Conservation (phyloP, 2,329 filamentous ascomycete genomes). For the Chrysoporthe cubensis region DNA sequence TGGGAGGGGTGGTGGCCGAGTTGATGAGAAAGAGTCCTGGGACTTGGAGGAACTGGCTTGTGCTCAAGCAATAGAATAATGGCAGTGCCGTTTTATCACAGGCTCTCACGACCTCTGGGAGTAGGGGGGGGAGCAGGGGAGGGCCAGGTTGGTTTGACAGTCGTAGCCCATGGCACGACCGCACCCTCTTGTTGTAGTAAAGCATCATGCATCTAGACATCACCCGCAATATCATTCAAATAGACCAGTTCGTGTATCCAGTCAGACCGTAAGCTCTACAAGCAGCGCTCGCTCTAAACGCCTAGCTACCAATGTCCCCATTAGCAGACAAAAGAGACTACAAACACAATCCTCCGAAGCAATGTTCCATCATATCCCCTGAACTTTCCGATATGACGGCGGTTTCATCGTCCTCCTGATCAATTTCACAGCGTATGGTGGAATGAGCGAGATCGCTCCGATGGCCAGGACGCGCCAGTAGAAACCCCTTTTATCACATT, state of each 20-base stretch:
- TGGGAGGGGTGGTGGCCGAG: slow-evolving; percentile 69
- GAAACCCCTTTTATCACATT: slow-evolving; percentile 65
- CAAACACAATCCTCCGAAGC: not conserved
- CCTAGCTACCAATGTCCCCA: slow-evolving; percentile 28
- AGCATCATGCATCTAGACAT: slow-evolving; percentile 4
- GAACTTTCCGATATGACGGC: slow-evolving; percentile 93
- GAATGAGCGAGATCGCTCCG: slow-evolving; percentile 77
- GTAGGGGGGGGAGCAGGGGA: not conserved
- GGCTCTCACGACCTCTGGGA: not conserved
- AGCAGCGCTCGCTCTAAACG: slow-evolving; percentile 24
- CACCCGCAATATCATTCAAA: slow-evolving; percentile 15
- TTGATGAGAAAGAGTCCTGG: slow-evolving; percentile 54
- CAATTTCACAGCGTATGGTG: slow-evolving; percentile 85
- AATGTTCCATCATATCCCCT: slow-evolving; percentile 56
- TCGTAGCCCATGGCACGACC: not conserved
- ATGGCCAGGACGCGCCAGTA: slow-evolving; percentile 87
- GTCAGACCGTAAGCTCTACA: not conserved
- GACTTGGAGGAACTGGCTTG: slow-evolving; percentile 50
- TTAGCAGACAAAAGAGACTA: slow-evolving; percentile 16
- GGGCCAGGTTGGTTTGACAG: not conserved
- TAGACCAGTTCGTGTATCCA: slow-evolving; percentile 9
- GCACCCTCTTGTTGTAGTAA: not conserved
- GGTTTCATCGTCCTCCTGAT: slow-evolving; percentile 85
- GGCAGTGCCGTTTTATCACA: not conserved
- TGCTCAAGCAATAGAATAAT: slow-evolving; percentile 52